Evolutionary conservation across 2,329 filamentous ascomycete species (phyloP).

Genomic region (Aspergillus pseudotamarii): DNA sequence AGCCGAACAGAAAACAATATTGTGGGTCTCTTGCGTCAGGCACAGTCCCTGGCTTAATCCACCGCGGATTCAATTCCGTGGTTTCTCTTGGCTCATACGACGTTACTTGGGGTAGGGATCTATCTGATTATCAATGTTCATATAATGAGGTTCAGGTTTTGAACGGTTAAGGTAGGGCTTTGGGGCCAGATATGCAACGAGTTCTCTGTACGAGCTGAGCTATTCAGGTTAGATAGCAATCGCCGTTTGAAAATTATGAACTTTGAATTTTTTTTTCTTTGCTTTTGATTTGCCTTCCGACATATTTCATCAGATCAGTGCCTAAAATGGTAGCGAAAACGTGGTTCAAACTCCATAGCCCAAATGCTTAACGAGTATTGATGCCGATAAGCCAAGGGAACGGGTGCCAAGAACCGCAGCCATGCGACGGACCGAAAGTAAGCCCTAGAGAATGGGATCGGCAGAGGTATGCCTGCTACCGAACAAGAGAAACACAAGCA

Average conservation of each 20-base stretch:
- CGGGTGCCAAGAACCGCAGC: neutral
- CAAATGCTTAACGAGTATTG: neutral
- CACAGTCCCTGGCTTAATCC: neutral
- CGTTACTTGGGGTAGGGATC: neutral
- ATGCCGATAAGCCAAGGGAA: neutral
- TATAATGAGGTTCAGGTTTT: neutral
- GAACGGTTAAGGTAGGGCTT: neutral
- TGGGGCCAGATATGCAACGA: neutral
- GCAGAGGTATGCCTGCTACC: neutral
- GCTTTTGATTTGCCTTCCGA: neutral
- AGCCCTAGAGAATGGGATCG: neutral
- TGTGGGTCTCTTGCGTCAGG: conserved; percentile 1
- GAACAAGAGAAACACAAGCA: neutral
- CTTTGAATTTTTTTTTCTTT: neutral
- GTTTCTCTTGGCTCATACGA: conserved; percentile 1
- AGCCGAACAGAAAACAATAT: neutral
- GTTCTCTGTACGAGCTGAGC: neutral
- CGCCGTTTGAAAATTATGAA: neutral
- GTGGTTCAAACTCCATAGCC: neutral
- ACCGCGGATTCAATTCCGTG: conserved; percentile 1
- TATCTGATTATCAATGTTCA: neutral
- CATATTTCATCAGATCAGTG: neutral
- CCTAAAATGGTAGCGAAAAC: neutral
- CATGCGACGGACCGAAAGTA: neutral
- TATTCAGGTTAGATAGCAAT: neutral